Conservation (phyloP, 176 grass and related monocot species). For the Bolboschoenus planiculmis region DNA sequence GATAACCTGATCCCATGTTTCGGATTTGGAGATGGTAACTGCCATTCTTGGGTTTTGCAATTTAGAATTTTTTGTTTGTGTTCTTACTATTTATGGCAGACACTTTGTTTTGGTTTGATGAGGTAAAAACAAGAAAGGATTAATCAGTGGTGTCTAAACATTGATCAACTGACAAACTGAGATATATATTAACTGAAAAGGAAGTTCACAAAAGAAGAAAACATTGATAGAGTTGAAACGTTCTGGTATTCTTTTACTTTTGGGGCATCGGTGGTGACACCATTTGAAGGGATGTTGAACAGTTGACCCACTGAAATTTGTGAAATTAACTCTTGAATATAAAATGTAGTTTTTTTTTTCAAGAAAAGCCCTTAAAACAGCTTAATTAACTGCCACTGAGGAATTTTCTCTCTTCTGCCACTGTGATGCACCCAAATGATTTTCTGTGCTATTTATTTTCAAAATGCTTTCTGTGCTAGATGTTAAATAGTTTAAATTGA, state of each 20-base stretch:
- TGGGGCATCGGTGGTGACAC: neutral
- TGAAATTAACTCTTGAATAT: neutral
- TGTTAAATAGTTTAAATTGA: neutral
- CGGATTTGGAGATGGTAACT: constrained; percentile 22
- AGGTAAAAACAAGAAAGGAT: neutral
- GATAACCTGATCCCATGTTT: constrained; percentile 22
- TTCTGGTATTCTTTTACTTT: neutral
- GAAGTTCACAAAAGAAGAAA: neutral
- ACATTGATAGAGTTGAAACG: neutral
- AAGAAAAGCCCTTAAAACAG: neutral
- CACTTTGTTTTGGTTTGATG: neutral
- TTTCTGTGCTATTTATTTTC: neutral
- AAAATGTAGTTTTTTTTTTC: neutral
- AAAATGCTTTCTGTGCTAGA: neutral
- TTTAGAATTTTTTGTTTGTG: neutral
- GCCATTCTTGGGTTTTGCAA: neutral
- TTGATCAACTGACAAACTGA: neutral
- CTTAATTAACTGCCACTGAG: neutral
- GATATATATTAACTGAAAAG: neutral
- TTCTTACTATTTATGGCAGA: neutral
- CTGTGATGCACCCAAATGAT: neutral
- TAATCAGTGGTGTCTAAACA: neutral
- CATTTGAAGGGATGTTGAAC: neutral
- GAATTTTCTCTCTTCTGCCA: neutral
- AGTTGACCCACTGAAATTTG: neutral